phyloP scores from a whole-genome alignment of 331 rosid species.

The Malus hybrid region DNA sequence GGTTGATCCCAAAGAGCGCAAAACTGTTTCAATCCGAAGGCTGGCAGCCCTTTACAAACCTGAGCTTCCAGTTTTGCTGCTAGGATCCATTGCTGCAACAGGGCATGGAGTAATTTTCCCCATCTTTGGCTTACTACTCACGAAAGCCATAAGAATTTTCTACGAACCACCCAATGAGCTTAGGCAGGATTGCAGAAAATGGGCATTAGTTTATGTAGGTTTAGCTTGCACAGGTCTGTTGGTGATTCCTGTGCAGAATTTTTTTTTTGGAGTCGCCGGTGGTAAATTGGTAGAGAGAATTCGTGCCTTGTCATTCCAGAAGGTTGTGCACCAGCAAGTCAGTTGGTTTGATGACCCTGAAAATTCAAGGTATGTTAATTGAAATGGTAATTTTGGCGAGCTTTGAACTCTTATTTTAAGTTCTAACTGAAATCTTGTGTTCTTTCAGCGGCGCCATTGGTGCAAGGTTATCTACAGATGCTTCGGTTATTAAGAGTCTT shows the following conservation, averaged over 20 bases:
- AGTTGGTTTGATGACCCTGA: conserved; percentile 87
- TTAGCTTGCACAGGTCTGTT: conserved; percentile 35
- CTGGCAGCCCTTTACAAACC: conserved; percentile 59
- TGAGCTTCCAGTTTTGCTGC: conserved; percentile 47
- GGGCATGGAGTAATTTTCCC: conserved; percentile 57
- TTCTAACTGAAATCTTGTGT: neutral
- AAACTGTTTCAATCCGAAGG: conserved; percentile 35
- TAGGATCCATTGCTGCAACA: conserved; percentile 61
- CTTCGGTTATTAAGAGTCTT: conserved; percentile 64
- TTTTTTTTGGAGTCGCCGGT: conserved; percentile 67
- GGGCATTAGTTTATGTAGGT: conserved; percentile 46
- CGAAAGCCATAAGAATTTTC: conserved; percentile 50
- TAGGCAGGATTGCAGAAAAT: conserved; percentile 37
- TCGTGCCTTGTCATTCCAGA: conserved; percentile 57
- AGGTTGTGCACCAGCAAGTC: conserved; percentile 69
- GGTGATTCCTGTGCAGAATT: conserved; percentile 35
- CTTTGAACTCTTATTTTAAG: neutral
- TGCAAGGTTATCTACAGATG: conserved; percentile 83
- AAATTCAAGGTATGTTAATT: conserved; percentile 43
- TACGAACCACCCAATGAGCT: conserved; percentile 43
- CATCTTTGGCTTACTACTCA: conserved; percentile 49
- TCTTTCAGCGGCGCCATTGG: conserved; percentile 62
- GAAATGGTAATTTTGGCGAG: neutral
- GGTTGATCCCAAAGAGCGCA: neutral
- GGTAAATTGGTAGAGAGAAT: conserved; percentile 63